These are phyloP conservation scores for Paecilomyces fulvus DNA, from an alignment of 2,329 filamentous ascomycete species.

Conservation along the genomic window DNA sequence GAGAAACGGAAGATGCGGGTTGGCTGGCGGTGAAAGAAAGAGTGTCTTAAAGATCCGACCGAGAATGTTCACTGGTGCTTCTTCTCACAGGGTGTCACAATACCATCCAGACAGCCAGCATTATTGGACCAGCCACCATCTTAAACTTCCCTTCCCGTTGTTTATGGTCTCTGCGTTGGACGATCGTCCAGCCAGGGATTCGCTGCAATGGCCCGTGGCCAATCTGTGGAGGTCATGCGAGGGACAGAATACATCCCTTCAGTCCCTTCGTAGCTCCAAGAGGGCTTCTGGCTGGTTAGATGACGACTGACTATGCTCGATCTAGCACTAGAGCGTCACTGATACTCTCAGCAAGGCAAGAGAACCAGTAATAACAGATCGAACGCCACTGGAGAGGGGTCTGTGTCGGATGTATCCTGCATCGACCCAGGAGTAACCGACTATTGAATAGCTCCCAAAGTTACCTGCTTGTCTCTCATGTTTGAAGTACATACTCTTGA, in stretches of 20 bases:
- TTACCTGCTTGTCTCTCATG: neutral
- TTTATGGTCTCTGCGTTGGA: conserved; percentile 1
- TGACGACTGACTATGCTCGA: neutral
- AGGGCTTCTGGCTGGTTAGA: neutral
- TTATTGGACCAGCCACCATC: conserved; percentile 11
- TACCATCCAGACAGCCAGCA: neutral
- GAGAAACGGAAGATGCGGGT: conserved; percentile 4
- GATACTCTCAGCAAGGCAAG: neutral
- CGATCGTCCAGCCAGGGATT: neutral
- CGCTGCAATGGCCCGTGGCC: neutral
- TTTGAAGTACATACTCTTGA: no score
- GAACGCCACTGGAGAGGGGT: neutral
- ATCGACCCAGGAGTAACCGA: neutral
- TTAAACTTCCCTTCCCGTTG: neutral
- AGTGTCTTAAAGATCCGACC: neutral
- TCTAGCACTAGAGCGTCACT: neutral
- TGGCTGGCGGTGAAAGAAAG: conserved; percentile 5
- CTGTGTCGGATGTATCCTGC: neutral
- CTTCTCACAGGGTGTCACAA: neutral
- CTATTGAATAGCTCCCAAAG: neutral
- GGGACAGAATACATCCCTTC: neutral
- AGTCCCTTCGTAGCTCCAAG: neutral
- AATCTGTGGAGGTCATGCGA: neutral
- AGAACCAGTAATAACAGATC: neutral
- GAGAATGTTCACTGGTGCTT: neutral